A percentile compares a stretch with the other conserved stretches of the same genome.
Conservation (phyloP, 371 early-diverging fungal species). For the Mucor lusitanicus region DNA sequence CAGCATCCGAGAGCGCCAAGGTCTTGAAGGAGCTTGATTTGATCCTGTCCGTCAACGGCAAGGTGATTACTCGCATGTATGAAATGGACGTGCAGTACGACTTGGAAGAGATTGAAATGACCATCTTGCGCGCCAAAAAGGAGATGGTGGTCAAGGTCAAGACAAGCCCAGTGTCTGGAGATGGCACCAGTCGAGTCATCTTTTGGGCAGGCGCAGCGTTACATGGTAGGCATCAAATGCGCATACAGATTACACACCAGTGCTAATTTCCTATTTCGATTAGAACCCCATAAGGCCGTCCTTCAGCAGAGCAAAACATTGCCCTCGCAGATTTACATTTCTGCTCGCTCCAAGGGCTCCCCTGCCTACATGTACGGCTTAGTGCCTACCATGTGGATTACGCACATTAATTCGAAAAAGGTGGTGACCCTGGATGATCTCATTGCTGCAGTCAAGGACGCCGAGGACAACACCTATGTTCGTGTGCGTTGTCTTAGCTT, state of each 20-base stretch:
- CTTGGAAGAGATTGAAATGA: constrained; percentile 59
- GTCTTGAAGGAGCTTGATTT: constrained; percentile 77
- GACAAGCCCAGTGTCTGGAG: constrained; percentile 66
- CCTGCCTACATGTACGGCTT: constrained; percentile 86
- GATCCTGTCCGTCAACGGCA: constrained; percentile 72
- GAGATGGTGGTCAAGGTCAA: constrained; percentile 65
- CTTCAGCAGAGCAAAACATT: constrained; percentile 74
- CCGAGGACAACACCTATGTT: constrained; percentile 73
- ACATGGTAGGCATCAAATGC: constrained; percentile 42
- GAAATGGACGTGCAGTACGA: constrained; percentile 70
- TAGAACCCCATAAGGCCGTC: constrained; percentile 84
- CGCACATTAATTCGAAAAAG: constrained; percentile 66
- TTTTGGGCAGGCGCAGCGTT: constrained; percentile 76
- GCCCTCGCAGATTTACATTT: constrained; percentile 77
- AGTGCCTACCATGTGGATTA: constrained; percentile 82
- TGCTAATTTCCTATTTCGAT: background rate
- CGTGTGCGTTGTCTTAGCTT: constrained; percentile 84
- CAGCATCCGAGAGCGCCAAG: constrained; percentile 63
- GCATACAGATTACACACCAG: background rate
- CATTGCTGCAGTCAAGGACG: constrained; percentile 62
- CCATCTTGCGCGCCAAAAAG: constrained; percentile 66
- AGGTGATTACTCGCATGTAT: constrained; percentile 67
- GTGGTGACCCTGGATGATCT: constrained; percentile 68
- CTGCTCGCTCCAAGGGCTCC: constrained; percentile 72
- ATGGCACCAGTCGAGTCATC: constrained; percentile 66